These are phyloP conservation scores for Cyberlindnera euphorbiae DNA, from an alignment of 805 yeast species.

Conservation along the genomic window DNA sequence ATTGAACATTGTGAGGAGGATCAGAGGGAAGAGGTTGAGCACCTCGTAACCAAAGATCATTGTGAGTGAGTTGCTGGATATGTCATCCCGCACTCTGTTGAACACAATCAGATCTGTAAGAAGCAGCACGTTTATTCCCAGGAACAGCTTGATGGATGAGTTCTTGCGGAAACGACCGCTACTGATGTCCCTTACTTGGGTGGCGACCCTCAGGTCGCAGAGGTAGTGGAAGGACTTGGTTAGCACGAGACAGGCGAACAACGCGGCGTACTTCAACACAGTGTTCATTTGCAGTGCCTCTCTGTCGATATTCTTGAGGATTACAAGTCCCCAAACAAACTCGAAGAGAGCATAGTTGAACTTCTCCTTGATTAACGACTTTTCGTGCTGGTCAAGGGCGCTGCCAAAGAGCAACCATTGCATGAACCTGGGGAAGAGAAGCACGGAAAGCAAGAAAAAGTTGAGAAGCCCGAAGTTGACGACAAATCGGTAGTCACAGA, in stretches of 20 bases:
- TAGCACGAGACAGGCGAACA: conserved; percentile 13
- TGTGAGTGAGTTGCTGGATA: conserved; percentile 4
- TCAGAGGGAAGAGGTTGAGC: conserved; percentile 16
- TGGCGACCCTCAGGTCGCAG: conserved; percentile 13
- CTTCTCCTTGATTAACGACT: conserved; percentile 11
- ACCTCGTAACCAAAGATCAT: conserved; percentile 20
- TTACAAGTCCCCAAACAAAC: conserved; percentile 16
- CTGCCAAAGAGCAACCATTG: conserved; percentile 14
- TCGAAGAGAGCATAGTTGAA: conserved; percentile 17
- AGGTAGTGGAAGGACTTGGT: conserved; percentile 21
- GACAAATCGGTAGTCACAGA: conserved; percentile 7
- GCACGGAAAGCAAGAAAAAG: conserved; percentile 4
- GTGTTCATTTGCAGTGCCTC: neutral
- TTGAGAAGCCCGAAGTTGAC: conserved; percentile 13
- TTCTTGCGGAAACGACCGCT: conserved; percentile 1
- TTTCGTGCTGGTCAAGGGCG: conserved; percentile 5
- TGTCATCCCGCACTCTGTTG: conserved; percentile 3
- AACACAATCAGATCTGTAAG: conserved; percentile 7
- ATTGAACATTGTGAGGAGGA: conserved; percentile 12
- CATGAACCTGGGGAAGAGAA: conserved; percentile 7
- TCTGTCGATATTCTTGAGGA: conserved; percentile 10
- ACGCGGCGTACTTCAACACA: conserved; percentile 8
- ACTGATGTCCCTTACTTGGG: conserved; percentile 3
- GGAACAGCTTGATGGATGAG: conserved; percentile 1
- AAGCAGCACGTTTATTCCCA: conserved; percentile 10